These are phyloP conservation scores for Scheffersomyces titani DNA, from an alignment of 1,139 yeast species.

Conservation along the genomic window DNA sequence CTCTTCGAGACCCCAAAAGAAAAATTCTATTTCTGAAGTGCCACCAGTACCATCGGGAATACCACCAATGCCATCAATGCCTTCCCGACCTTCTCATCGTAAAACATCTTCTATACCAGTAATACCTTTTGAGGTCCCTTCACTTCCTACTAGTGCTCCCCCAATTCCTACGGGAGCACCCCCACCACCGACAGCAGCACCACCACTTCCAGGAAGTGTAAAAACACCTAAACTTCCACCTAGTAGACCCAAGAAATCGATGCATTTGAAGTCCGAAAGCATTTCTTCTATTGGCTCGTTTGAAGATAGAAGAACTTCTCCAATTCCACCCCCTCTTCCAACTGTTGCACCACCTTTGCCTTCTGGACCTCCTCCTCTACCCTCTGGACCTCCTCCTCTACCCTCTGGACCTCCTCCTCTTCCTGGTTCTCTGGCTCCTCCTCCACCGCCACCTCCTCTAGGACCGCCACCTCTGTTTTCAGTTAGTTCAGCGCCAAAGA, in stretches of 20 bases:
- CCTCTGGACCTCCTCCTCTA: conserved; percentile 17
- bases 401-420: conserved; percentile 23
- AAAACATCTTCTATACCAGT: conserved; percentile 2
- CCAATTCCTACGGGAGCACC: conserved; percentile 30
- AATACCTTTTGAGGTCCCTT: conserved; percentile 4
- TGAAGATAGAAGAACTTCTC: conserved; percentile 1
- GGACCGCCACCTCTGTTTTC: conserved; percentile 14
- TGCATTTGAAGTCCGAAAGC: conserved; percentile 24
- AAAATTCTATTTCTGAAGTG: background rate
- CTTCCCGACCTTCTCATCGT: conserved; percentile 1
- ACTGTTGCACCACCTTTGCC: conserved; percentile 16
- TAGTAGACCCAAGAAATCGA: conserved; percentile 31
- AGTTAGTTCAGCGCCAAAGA: conserved; percentile 15
- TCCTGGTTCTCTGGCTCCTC: conserved; percentile 12
- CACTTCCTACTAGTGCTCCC: conserved; percentile 22
- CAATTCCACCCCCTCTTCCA: conserved; percentile 15
- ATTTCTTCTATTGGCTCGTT: conserved; percentile 7
- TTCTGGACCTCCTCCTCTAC: conserved; percentile 18
- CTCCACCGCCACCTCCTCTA: conserved; percentile 10
- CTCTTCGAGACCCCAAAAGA: conserved; percentile 13
- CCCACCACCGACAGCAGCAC: conserved; percentile 21
- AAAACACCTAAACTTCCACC: conserved; percentile 29
- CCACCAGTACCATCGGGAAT: conserved; percentile 13
- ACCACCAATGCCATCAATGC: conserved; percentile 4
- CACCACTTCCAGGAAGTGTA: conserved; percentile 9